Percentiles rank a stretch among this genome's conserved stretches.
These are phyloP conservation scores for Microsporum ferrugineum DNA, from an alignment of 2,329 filamentous ascomycete species.

Conservation along the genomic window DNA sequence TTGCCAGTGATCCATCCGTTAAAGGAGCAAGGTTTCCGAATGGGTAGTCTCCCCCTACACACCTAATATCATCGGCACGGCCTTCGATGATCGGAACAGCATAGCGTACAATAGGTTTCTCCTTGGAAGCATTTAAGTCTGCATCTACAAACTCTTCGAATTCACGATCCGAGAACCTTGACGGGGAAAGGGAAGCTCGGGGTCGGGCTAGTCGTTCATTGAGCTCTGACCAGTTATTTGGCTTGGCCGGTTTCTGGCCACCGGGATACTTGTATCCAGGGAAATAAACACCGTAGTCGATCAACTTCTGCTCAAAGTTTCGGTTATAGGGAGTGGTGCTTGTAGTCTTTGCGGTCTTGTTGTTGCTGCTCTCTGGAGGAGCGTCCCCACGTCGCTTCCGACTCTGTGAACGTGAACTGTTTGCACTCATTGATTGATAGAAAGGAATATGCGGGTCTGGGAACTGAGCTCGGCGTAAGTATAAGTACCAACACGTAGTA, in stretches of 20 bases:
- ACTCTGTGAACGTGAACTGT: background rate
- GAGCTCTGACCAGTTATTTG: constrained; percentile 24
- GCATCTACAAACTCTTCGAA: constrained; percentile 22
- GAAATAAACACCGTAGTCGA: constrained; percentile 20
- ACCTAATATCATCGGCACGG: constrained; percentile 15
- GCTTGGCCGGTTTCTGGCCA: constrained; percentile 19
- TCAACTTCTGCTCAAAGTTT: constrained; percentile 21
- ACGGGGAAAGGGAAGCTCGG: constrained; percentile 29
- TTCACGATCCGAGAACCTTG: constrained; percentile 21
- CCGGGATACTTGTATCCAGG: constrained; percentile 17
- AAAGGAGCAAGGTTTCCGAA: constrained; percentile 31
- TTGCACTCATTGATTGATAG: background rate
- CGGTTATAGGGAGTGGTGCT: constrained; percentile 20
- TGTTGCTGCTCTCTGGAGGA: constrained; percentile 1
- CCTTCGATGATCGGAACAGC: constrained; percentile 19
- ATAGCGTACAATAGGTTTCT: constrained; percentile 24
- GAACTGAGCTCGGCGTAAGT: background rate
- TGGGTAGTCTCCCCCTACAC: constrained; percentile 17
- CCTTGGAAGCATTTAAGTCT: constrained; percentile 22
- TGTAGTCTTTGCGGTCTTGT: constrained; percentile 4
- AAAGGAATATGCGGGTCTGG: background rate
- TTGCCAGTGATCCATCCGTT: constrained; percentile 20
- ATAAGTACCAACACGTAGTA: background rate
- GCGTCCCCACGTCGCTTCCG: background rate
- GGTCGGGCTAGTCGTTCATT: constrained; percentile 19